Evolutionary conservation across 306 rosid genomes (phyloP).

Genomic region (Rosa rugosa): DNA sequence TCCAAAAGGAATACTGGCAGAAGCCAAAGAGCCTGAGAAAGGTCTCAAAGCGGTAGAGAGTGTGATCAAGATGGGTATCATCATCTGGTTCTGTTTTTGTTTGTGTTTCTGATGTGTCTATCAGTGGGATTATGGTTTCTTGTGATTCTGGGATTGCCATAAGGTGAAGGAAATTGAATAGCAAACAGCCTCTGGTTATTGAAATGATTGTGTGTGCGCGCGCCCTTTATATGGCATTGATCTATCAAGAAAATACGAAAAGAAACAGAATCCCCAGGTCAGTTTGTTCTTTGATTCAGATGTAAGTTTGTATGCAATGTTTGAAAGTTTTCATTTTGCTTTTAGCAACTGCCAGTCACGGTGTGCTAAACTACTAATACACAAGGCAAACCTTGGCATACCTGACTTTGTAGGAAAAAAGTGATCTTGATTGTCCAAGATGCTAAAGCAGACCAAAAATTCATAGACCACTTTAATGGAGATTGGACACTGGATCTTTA

Average conservation of each 20-base stretch:
- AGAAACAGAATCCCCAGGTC: background rate
- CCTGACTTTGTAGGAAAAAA: background rate
- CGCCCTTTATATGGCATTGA: background rate
- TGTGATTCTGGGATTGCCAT: conserved; percentile 15
- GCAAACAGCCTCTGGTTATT: background rate
- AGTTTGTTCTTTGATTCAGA: background rate
- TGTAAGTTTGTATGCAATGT: background rate
- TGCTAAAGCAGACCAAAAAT: background rate
- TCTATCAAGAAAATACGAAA: background rate
- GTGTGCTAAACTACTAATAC: background rate
- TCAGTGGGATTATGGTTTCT: conserved; percentile 21
- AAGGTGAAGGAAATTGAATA: background rate
- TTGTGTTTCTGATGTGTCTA: conserved; percentile 6
- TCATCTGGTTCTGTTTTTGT: background rate
- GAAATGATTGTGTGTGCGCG: background rate
- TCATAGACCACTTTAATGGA: background rate
- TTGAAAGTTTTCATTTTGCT: background rate
- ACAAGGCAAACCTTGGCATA: background rate
- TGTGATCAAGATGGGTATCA: conserved; percentile 22
- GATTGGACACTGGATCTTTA: background rate
- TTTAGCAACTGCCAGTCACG: conserved; percentile 2
- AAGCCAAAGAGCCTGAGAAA: conserved; percentile 37
- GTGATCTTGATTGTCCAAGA: background rate
- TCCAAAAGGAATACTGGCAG: conserved; percentile 31
- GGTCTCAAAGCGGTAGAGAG: conserved; percentile 28